Evolutionary conservation across 768 basidiomycete genomes (phyloP).

Genomic region (Agrocybe pediades): DNA sequence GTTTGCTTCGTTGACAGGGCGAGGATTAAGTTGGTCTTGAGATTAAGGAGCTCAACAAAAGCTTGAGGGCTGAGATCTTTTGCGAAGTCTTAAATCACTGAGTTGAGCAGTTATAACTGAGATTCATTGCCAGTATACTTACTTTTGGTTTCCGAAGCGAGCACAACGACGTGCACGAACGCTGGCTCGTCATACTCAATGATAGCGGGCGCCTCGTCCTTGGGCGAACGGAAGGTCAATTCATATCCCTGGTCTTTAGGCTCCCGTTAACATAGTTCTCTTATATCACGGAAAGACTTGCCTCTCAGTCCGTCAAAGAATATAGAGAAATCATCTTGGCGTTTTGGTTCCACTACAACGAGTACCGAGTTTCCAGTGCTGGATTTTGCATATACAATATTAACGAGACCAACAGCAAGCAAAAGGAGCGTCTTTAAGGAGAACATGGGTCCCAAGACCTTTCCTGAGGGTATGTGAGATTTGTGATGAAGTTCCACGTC

Average conservation of each 20-base stretch:
- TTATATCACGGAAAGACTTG: constrained; percentile 28
- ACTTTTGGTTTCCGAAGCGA: constrained; percentile 89
- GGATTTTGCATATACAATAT: constrained; percentile 57
- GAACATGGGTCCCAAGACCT: constrained; percentile 32
- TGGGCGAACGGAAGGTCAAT: constrained; percentile 84
- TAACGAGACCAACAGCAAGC: constrained; percentile 30
- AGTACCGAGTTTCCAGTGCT: constrained; percentile 83
- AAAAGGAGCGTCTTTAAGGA: constrained; percentile 35
- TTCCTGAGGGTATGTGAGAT: constrained; percentile 13
- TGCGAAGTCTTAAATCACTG: constrained; percentile 52
- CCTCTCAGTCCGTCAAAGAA: constrained; percentile 83
- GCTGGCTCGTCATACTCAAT: constrained; percentile 70
- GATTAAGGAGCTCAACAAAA: constrained; percentile 68
- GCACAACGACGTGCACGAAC: constrained; percentile 86
- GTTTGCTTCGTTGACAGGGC: constrained; percentile 78
- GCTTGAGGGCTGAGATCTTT: constrained; percentile 82
- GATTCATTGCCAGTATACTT: constrained; percentile 22
- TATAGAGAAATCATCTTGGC: constrained; percentile 74
- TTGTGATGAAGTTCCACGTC: constrained; percentile 29
- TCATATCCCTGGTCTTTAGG: constrained; percentile 76
- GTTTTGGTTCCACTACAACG: constrained; percentile 75
- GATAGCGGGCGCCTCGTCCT: constrained; percentile 66
- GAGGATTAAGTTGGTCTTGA: constrained; percentile 81
- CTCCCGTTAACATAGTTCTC: constrained; percentile 1
- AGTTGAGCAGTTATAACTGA: neutral